These are phyloP conservation scores for Trebouxiophyceae sp. DNA, from an alignment of 163 green algal species.

Conservation along the genomic window DNA sequence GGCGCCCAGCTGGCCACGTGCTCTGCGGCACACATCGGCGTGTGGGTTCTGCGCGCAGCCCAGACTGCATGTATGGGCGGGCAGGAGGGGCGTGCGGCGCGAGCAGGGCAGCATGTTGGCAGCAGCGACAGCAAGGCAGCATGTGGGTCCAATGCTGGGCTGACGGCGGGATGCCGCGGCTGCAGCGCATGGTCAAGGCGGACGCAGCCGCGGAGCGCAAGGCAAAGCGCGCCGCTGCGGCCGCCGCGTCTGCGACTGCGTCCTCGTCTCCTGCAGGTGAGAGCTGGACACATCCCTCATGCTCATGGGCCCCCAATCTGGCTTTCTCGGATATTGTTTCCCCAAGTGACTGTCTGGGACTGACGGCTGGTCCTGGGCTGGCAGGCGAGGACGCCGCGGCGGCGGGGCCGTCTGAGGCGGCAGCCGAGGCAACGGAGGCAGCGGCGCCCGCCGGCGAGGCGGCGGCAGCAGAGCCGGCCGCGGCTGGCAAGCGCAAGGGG, in stretches of 20 bases:
- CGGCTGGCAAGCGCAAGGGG: background rate
- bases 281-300: no score
- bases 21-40: background rate
- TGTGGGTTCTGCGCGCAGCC: background rate
- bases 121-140: background rate
- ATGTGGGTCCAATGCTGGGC: background rate
- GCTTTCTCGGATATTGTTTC: no score
- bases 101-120: background rate
- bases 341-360: no score
- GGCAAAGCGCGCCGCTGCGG: conserved; percentile 12
- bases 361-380: no score
- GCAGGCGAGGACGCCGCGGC: background rate
- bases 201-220: conserved; percentile 14
- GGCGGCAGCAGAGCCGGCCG: no score
- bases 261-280: no score
- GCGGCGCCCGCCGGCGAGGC: no score
- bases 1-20: background rate
- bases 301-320: no score
- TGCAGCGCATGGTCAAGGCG: conserved; percentile 18
- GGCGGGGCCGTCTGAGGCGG: background rate
- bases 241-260: no score
- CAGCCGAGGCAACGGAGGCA: background rate
- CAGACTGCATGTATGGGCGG: background rate
- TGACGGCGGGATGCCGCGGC: background rate
- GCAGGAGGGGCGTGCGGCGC: background rate